These are phyloP conservation scores for Vitis rupestris DNA, from an alignment of 164 flowering plant species.

Conservation along the genomic window DNA sequence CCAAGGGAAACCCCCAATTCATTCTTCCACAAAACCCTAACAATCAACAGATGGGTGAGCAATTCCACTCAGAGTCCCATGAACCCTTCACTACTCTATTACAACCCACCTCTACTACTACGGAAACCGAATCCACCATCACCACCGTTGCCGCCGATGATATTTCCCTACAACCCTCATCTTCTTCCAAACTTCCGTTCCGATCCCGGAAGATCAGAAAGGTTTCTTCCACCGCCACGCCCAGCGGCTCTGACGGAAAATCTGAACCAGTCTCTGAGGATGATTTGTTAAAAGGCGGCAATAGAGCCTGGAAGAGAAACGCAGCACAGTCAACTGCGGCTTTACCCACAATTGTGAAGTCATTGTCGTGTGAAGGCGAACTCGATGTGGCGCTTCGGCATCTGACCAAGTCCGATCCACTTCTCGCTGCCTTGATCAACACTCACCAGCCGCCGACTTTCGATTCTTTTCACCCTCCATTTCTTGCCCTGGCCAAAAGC, in stretches of 20 bases:
- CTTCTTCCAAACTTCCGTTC: conserved; percentile 24
- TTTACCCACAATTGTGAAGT: conserved; percentile 5
- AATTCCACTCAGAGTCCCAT: neutral
- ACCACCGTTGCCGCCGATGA: neutral
- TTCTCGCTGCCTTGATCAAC: conserved; percentile 23
- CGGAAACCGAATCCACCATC: neutral
- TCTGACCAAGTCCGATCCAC: conserved; percentile 26
- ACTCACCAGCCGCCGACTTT: conserved; percentile 23
- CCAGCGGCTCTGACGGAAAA: no score
- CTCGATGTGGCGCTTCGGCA: conserved; percentile 30
- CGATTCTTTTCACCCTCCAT: conserved; percentile 19
- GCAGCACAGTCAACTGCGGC: neutral
- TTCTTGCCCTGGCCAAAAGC: conserved; percentile 27
- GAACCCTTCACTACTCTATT: conserved; percentile 27
- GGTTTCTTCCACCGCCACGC: conserved; percentile 2
- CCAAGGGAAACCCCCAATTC: no score
- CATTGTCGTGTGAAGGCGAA: conserved; percentile 24
- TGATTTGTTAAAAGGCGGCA: no score
- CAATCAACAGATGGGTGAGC: no score
- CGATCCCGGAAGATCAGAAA: conserved; percentile 28
- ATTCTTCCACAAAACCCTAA: no score
- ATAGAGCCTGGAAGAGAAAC: no score
- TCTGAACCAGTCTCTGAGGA: no score
- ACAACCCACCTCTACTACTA: conserved; percentile 22
- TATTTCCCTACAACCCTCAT: conserved; percentile 1